Evolutionary conservation across 176 grass and related monocot species (phyloP).

Genomic region (Oryza longistaminata): DNA sequence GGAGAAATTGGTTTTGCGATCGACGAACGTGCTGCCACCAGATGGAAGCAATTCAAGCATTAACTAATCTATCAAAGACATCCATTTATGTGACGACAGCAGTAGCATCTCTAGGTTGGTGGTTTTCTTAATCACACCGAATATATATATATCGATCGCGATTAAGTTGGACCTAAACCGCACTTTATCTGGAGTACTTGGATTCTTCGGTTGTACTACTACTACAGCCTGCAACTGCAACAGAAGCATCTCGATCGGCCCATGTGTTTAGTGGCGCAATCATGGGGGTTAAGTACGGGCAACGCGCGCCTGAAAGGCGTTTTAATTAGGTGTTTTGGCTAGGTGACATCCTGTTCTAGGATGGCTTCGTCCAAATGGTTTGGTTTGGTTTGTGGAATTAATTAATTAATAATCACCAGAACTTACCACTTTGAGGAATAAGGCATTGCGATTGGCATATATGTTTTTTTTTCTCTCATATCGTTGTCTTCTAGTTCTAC

Average conservation of each 20-base stretch:
- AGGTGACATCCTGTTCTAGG: background rate
- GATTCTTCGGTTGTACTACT: background rate
- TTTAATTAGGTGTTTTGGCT: background rate
- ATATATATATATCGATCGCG: background rate
- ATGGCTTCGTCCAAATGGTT: background rate
- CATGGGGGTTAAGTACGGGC: background rate
- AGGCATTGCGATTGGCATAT: background rate
- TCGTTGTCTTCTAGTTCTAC: background rate
- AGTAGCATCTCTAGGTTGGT: background rate
- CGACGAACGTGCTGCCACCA: background rate
- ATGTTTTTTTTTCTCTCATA: background rate
- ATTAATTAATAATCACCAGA: background rate
- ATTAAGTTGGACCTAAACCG: background rate
- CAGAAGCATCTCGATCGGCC: background rate
- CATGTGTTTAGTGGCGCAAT: constrained; percentile 15
- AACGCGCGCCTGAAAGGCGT: background rate
- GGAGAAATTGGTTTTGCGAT: background rate
- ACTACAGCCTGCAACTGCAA: background rate
- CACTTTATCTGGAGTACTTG: background rate
- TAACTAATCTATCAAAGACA: background rate
- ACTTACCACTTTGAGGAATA: background rate
- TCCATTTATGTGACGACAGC: background rate
- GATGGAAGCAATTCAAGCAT: background rate
- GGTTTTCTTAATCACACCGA: background rate
- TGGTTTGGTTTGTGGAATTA: background rate